A percentile compares a stretch with the other conserved stretches of the same genome.
Conservation (phyloP, 345 rosid genomes). For the Euphorbia tirucalli region DNA sequence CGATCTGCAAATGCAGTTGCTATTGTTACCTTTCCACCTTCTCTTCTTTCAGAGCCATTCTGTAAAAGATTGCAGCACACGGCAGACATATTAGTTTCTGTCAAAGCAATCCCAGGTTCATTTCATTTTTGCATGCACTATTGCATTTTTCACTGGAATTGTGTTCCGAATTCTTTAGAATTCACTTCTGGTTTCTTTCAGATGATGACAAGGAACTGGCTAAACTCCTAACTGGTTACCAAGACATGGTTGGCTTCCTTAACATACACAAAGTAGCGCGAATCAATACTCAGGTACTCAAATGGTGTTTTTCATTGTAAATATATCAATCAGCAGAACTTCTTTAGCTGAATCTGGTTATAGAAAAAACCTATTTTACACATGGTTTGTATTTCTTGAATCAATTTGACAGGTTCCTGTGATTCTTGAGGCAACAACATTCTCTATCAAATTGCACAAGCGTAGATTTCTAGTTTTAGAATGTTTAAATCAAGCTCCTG, state of each 20-base stretch:
- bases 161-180: constrained; percentile 11
- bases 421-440: constrained; percentile 79
- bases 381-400: not conserved
- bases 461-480: constrained; percentile 75
- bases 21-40: constrained; percentile 65
- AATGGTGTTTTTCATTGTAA: not conserved
- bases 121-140: not conserved
- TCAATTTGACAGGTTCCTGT: constrained; percentile 58
- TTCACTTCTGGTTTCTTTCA: constrained; percentile 25
- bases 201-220: constrained; percentile 83
- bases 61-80: constrained; percentile 82
- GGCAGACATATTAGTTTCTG: constrained; percentile 84
- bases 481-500: constrained; percentile 90
- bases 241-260: constrained; percentile 91
- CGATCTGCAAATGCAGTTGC: constrained; percentile 80
- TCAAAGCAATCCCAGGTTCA: constrained; percentile 79
- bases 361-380: not conserved
- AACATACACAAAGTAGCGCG: constrained; percentile 79
- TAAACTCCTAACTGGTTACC: constrained; percentile 79
- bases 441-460: constrained; percentile 77
- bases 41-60: constrained; percentile 63
- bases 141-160: constrained; percentile 8
- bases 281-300: constrained; percentile 71
- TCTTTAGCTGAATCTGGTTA: too few species aligned
- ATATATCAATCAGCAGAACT: not conserved